Evolutionary conservation across 2,329 filamentous ascomycete genomes (phyloP), one percentile per base, ranked within the genome.

Genomic region (Paramyrothecium roridum): DNA sequence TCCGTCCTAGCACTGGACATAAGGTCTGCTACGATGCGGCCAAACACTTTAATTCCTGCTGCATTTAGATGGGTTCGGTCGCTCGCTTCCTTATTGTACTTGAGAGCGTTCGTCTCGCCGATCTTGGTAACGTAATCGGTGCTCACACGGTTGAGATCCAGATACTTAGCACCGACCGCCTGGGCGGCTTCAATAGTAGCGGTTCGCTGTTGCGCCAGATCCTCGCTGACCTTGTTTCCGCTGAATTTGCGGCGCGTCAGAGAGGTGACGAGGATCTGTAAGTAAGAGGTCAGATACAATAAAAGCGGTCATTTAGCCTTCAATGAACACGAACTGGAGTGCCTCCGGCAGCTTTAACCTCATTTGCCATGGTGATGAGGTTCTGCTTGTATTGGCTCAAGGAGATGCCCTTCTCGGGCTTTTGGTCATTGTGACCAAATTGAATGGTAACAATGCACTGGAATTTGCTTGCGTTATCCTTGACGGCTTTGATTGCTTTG

Each of bases 381-480:
- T 85, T 84, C 1, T 66, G 66, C 53, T 77, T 72, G 67, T 79
- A 87, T 56, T 78, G 63, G 1, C 71, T 67, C 7, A 82, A 63
- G 0, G 72, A 70, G 49, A 86, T 71, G 49, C 74, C 74, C 2
- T 72, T 75, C 0, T 68, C 71, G 1, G 72, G 56, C 59, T 84
- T 86, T 61, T 80, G 83, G 64, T 87, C 84, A 56, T 87, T 87
- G 65, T 87, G 83, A 3, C 84, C 84, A 56, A 86, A 86, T 74
- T 86, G 60, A 2, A 60, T 62, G 2, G 68, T 71, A 3, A 71
- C 65, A 51, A 66, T 63, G 12, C 65, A 61, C 20, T 57, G 52
- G 53, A 76, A 75, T 2, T 66, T 63, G 0, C 59, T 59, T n/a
- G 67, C 73, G 50, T 76, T 69, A 1, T 70, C 67, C 26, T 67